Conservation (phyloP, 148 eudicot species). For the Oxyria digyna region DNA sequence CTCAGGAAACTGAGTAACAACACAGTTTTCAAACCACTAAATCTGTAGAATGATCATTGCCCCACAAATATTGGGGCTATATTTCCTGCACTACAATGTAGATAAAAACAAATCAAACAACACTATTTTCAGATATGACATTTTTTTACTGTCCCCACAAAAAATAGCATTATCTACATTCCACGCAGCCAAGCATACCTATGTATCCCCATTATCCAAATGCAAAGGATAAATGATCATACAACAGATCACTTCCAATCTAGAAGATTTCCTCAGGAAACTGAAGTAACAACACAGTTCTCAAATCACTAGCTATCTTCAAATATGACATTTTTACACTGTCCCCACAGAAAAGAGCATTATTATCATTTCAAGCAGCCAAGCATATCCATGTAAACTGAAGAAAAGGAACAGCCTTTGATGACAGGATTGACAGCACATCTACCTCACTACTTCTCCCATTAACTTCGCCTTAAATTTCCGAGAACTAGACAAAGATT, state of each 20-base stretch:
- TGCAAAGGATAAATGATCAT: too few species aligned
- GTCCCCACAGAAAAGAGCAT: neutral
- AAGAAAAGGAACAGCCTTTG: neutral
- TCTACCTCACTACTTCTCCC: neutral
- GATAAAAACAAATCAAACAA: too few species aligned
- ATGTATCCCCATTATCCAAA: too few species aligned
- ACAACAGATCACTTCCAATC: neutral
- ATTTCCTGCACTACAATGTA: too few species aligned
- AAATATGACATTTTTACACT: neutral
- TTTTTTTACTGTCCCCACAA: neutral
- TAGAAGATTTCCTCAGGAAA: neutral
- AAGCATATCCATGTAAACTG: neutral
- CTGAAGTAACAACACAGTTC: neutral
- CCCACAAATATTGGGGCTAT: too few species aligned
- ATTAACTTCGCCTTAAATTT: neutral
- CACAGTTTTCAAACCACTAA: neutral
- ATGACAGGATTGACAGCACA: neutral
- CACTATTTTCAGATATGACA: too few species aligned
- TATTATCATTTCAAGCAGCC: neutral
- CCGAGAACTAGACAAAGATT: neutral
- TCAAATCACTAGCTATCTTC: neutral
- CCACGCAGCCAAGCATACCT: neutral
- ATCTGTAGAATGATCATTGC: too few species aligned
- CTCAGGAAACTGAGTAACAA: neutral
- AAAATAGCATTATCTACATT: neutral